A percentile compares a stretch with the other conserved stretches of the same genome.
Conservation (phyloP, 1,139 yeast species). For the Blastobotrys raffinosifermentans region DNA sequence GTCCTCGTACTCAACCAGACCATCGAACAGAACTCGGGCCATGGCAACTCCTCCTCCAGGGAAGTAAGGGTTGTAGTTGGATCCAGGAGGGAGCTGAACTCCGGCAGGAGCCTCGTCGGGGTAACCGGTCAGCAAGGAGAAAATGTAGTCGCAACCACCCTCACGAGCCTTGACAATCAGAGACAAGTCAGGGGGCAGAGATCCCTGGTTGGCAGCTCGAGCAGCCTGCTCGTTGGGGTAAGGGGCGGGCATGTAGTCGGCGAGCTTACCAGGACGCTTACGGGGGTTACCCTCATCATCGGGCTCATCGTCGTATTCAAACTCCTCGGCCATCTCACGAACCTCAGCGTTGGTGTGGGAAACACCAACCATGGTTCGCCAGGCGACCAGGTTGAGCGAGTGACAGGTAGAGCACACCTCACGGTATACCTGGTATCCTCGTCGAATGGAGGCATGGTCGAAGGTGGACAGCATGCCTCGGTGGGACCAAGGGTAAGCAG, state of each 20-base stretch:
- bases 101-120: slow-evolving; percentile 99
- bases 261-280: slow-evolving; percentile 97
- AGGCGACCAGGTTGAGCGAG: slow-evolving; percentile 92
- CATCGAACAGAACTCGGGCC: slow-evolving; percentile 98
- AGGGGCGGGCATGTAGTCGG: slow-evolving; percentile 93
- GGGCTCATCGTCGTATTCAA: slow-evolving; percentile 98
- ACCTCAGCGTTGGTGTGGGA: slow-evolving; percentile 90
- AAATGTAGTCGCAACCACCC: slow-evolving; percentile 95
- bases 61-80: slow-evolving; percentile 99
- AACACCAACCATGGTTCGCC: slow-evolving; percentile 98
- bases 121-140: slow-evolving; percentile 92
- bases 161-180: slow-evolving; percentile 98
- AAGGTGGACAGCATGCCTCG: slow-evolving; percentile 82
- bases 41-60: slow-evolving; percentile 99
- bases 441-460: slow-evolving; percentile 95
- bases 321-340: slow-evolving; percentile 90
- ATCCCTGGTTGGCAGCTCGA: slow-evolving; percentile 99
- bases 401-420: slow-evolving; percentile 99
- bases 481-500: slow-evolving; percentile 91
- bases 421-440: slow-evolving; percentile 98
- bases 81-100: slow-evolving; percentile 82
- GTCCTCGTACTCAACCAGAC: slow-evolving; percentile 95
- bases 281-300: slow-evolving; percentile 99
- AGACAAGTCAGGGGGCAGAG: slow-evolving; percentile 96
- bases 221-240: slow-evolving; percentile 98